Percentiles rank a stretch among this genome's conserved stretches.
These are phyloP conservation scores for Balakata baccata DNA, from an alignment of 345 rosid species.

Conservation along the genomic window DNA sequence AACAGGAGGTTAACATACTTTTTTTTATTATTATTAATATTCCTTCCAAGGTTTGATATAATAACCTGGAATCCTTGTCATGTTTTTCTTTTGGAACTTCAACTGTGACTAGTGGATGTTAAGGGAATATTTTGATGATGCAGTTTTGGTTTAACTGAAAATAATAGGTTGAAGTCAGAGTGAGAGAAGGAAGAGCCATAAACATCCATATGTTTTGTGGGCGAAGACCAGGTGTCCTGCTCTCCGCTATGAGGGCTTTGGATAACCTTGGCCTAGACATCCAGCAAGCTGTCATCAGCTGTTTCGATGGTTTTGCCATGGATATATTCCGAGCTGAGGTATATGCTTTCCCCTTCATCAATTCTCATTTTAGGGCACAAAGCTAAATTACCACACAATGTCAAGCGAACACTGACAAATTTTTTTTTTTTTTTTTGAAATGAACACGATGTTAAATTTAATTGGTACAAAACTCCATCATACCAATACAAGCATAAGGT, in stretches of 20 bases:
- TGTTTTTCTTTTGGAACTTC: neutral
- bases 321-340: conserved; percentile 99
- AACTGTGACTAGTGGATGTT: neutral
- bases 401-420: no score
- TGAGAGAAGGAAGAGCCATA: conserved; percentile 93
- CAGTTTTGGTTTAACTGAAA: neutral
- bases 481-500: neutral
- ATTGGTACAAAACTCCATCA: neutral
- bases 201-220: conserved; percentile 98
- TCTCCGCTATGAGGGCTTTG: conserved; percentile 87
- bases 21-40: no score
- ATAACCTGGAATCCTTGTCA: neutral
- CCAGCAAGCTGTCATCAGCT: conserved; percentile 97
- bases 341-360: neutral
- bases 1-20: neutral
- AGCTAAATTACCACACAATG: neutral
- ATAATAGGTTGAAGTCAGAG: conserved; percentile 80
- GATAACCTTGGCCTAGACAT: conserved; percentile 95
- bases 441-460: neutral
- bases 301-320: conserved; percentile 93
- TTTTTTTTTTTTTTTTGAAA: no score
- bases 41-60: neutral
- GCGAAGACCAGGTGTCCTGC: conserved; percentile 86
- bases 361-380: neutral
- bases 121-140: neutral